Evolutionary conservation across 371 early-diverging fungal genomes (phyloP), one percentile per base, ranked within the genome.

Genomic region (Mortierella sp.): DNA sequence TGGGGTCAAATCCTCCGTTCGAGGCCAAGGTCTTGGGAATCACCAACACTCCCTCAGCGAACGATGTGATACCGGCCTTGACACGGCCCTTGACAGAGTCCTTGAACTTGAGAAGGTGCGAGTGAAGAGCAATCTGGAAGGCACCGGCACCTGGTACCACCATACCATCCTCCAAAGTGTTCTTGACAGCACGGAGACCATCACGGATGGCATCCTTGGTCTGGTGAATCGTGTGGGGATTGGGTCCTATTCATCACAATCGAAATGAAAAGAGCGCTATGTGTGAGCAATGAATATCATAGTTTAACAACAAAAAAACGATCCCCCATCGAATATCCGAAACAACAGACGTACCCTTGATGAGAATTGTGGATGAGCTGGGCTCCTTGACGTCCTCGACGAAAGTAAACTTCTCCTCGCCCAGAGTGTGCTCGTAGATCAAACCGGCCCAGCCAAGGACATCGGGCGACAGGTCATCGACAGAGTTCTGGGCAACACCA

Each of bases 401-500:
- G 88, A 99, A 99, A 11, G 99, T 99, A 87, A 94, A 99, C 91
- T 99, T 99, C 72, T 99, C 98, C 89, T 99, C 99, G 63, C 99
- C 99, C 66, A 99, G 87, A 37, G 94, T 95, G 77, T 99, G 97
- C 87, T 99, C 99, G 87, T 97, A 97, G 31, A 99, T 97, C 52
- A 92, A 88, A 50, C 98, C 97, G 45, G 99, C 98, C 87, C 94
- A 94, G 47, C 99, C 99, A 64, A 99, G 90, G 8, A 95, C 91
- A 26, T 94, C 93, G 37, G 92, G 91, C 9, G 93, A 91, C 71
- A 99, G 89, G 81, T 99, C 99, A 50, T 98, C 97, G 40, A 99
- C 97, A 9, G 98, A 96, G 91, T 99, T 99, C 77, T 99, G 98
- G 58, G 99, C 98, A 64, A 91, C 86, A 79, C 99, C 99, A 70